phyloP scores from a whole-genome alignment of 1,139 yeast genomes.

The Lodderomyces elongisporus region DNA sequence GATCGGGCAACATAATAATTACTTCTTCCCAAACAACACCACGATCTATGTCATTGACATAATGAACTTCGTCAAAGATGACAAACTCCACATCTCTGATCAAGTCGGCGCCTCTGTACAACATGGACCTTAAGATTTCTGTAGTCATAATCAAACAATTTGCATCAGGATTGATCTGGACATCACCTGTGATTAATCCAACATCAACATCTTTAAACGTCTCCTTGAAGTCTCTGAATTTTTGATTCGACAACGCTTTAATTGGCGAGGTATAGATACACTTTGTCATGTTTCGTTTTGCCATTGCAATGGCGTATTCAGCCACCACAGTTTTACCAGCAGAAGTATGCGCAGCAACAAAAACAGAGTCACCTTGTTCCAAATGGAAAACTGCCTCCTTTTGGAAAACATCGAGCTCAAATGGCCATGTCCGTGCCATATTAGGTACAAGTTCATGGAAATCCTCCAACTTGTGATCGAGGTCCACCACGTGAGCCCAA shows the following conservation, averaged over 20 bases:
- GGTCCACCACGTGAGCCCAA: conserved; percentile 96
- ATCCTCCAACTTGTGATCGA: conserved; percentile 76
- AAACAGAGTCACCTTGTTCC: conserved; percentile 95
- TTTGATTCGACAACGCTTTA: conserved; percentile 88
- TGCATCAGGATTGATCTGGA: conserved; percentile 95
- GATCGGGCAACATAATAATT: conserved; percentile 92
- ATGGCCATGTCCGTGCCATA: conserved; percentile 92
- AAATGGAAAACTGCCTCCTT: conserved; percentile 95
- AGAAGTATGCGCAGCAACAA: conserved; percentile 96
- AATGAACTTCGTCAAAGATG: conserved; percentile 95
- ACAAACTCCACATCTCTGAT: conserved; percentile 97
- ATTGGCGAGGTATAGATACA: conserved; percentile 93
- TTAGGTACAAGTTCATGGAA: conserved; percentile 85
- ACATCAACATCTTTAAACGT: conserved; percentile 79
- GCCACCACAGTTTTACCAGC: conserved; percentile 94
- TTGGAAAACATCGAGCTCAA: conserved; percentile 90
- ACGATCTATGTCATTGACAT: conserved; percentile 92
- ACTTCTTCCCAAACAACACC: conserved; percentile 99
- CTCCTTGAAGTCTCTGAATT: conserved; percentile 85
- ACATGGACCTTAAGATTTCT: conserved; percentile 90
- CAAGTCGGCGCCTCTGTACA: conserved; percentile 92
- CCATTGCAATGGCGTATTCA: conserved; percentile 92
- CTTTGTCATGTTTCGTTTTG: conserved; percentile 82
- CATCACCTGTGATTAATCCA: conserved; percentile 97
- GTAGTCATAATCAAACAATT: conserved; percentile 97